Base-by-base conservation (phyloP, 225 moss, liverwort and hornwort genomes). In the Thuidium tamariscinum region DNA sequence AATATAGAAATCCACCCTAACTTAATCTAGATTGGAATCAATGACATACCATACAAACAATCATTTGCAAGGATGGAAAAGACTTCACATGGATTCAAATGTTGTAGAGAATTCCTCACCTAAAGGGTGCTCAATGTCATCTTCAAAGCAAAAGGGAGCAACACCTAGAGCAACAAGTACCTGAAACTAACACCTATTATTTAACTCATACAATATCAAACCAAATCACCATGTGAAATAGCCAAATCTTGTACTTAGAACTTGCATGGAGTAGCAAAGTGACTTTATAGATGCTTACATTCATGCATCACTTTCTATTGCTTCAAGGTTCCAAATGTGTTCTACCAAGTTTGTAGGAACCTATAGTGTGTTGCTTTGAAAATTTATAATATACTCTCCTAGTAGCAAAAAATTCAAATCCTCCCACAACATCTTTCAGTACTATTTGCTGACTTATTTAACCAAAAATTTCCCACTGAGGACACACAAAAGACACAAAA, bases 321-420 rank as follows among this genome's bases (percentile, higher is more conserved):
- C 52, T 75, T n/a, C 13, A 74, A 52, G 14, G 52, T 52, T 74
- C 12, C 5, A n/a, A 15, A 75, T 15, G n/a, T 21, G 13, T 49
- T 0, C 0, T 19, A 51, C 1, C 1, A 1, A n/a, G 1, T 23
- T 14, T 74, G 3, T 52, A 8, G 2, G 2, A 7, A 22, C 51
- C 52, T 21, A 22, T 51, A 52, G 3, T n/a, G 3, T n/a, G 14
- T n/a, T 22, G n/a, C 52, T 23, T 52, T 14, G 5, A 52, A 74
- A 74, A 5, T 52, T 52, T 14, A 74, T 13, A 49, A 12, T 2
- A 32, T n/a, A n/a, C 14, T 52, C 74, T 22, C 8, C 3, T 74
- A 74, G 5, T 51, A 22, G 32, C 7, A 20, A 34, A 34, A 19
- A 34, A 19, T 7, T 34, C 49, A 74, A 0, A 51, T 74, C 51